These are phyloP conservation scores for Rhodamnia argentea DNA, from an alignment of 345 rosid genomes.

Conservation along the genomic window DNA sequence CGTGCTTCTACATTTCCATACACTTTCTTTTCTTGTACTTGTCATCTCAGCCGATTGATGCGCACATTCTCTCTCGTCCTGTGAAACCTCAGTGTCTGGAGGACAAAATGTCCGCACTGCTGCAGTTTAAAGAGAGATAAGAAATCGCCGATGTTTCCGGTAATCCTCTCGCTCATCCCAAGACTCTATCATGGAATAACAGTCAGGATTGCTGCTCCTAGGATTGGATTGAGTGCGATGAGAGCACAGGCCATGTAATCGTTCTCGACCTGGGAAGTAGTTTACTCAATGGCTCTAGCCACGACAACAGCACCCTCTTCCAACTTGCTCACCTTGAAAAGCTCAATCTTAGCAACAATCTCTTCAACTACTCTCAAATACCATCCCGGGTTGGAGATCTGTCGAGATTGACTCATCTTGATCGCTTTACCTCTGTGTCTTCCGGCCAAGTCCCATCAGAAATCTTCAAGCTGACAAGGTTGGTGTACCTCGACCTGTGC, in stretches of 20 bases:
- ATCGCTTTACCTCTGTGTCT: background rate
- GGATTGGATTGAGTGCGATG: background rate
- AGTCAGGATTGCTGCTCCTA: background rate
- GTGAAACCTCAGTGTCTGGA: background rate
- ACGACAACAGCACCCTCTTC: background rate
- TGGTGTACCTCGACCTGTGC: background rate
- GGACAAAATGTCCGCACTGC: background rate
- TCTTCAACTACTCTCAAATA: background rate
- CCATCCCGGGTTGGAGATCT: conserved; percentile 3
- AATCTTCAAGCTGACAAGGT: conserved; percentile 6
- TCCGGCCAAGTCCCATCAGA: background rate
- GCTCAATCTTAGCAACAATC: background rate
- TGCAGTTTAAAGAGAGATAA: background rate
- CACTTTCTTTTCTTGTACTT: background rate
- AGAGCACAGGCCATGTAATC: background rate
- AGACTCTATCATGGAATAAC: background rate
- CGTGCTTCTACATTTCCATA: background rate
- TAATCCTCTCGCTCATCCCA: background rate
- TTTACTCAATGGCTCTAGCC: background rate
- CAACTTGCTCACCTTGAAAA: background rate
- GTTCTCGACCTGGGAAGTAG: background rate
- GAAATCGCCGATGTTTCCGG: background rate
- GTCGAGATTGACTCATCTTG: background rate
- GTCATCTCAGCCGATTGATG: background rate
- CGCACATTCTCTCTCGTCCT: background rate